These are phyloP conservation scores for Salicornia ramosissima DNA, from an alignment of 148 eudicot species.

Conservation along the genomic window DNA sequence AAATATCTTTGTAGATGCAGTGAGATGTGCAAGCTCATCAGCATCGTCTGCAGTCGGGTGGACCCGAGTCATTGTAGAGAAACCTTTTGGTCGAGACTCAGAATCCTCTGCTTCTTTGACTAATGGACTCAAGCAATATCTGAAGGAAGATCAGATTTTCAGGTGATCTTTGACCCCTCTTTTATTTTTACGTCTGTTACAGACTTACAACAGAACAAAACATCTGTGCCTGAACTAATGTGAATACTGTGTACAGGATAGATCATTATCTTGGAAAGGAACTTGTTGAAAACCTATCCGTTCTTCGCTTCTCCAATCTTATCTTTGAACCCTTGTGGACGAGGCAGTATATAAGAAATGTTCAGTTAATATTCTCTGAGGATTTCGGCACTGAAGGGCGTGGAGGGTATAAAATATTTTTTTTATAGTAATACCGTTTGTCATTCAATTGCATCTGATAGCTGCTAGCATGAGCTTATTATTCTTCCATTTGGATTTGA, in stretches of 20 bases:
- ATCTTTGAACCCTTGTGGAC: slow-evolving; percentile 97
- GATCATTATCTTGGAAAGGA: slow-evolving; percentile 98
- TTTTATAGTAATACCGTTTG: background rate
- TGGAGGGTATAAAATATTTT: slow-evolving; percentile 67
- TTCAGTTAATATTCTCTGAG: slow-evolving; percentile 90
- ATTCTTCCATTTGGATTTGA: slow-evolving; percentile 15
- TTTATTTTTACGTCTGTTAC: background rate
- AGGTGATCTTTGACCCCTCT: slow-evolving; percentile 33
- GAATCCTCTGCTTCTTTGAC: slow-evolving; percentile 96
- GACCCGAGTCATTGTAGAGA: slow-evolving; percentile 97
- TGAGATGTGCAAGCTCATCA: slow-evolving; percentile 79
- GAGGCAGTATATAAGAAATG: slow-evolving; percentile 92
- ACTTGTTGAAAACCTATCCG: slow-evolving; percentile 92
- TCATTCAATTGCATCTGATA: background rate
- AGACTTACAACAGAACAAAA: too few relatives aligned
- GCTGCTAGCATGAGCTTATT: slow-evolving; percentile 16
- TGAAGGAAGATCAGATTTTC: slow-evolving; percentile 94
- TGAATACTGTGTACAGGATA: slow-evolving; percentile 50
- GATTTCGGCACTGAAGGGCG: slow-evolving; percentile 99
- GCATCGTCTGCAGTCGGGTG: slow-evolving; percentile 85
- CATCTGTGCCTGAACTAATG: slow-evolving; percentile 10
- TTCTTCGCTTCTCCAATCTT: slow-evolving; percentile 95
- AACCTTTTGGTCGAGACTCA: slow-evolving; percentile 98
- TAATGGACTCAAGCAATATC: slow-evolving; percentile 65
- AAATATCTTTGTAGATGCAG: slow-evolving; percentile 88